phyloP scores from a whole-genome alignment of 495 filamentous ascomycete genomes.

The Daldinia childiae region DNA sequence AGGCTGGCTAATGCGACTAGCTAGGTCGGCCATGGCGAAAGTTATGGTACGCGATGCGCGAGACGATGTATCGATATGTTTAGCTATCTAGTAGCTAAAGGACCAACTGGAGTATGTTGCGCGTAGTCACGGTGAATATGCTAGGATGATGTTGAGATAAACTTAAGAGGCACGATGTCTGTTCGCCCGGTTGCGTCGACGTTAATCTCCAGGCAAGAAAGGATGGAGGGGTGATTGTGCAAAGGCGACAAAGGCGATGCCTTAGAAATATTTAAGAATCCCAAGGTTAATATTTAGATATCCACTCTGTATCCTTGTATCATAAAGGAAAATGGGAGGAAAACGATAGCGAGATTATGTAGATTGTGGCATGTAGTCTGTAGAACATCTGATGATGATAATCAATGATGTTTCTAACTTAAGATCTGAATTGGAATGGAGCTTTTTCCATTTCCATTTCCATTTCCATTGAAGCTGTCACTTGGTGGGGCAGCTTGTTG shows the following conservation, averaged over 20 bases:
- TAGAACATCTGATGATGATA: constrained; percentile 9
- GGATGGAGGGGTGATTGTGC: not conserved
- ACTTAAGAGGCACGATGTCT: not conserved
- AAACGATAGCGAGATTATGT: not conserved
- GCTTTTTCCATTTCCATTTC: constrained; percentile 32
- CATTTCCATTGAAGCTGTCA: constrained; percentile 20
- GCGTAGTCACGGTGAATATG: not conserved
- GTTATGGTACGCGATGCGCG: not conserved
- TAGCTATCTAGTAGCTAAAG: not conserved
- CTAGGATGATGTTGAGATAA: not conserved
- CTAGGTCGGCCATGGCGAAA: constrained; percentile 60
- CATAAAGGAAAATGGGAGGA: not conserved
- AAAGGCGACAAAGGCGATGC: not conserved
- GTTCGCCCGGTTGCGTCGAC: not conserved
- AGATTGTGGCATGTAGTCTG: constrained; percentile 10
- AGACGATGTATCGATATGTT: constrained; percentile 6
- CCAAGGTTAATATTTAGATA: not conserved
- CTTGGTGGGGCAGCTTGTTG: constrained; percentile 25
- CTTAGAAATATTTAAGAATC: not conserved
- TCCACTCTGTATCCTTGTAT: not conserved
- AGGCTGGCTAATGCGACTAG: constrained; percentile 67
- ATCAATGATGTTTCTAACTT: not conserved
- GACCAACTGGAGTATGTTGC: not conserved
- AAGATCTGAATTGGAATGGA: not conserved
- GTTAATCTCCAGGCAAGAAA: not conserved